These are phyloP conservation scores for Hygrophorus pudorinus DNA, from an alignment of 768 basidiomycete genomes.

Conservation along the genomic window DNA sequence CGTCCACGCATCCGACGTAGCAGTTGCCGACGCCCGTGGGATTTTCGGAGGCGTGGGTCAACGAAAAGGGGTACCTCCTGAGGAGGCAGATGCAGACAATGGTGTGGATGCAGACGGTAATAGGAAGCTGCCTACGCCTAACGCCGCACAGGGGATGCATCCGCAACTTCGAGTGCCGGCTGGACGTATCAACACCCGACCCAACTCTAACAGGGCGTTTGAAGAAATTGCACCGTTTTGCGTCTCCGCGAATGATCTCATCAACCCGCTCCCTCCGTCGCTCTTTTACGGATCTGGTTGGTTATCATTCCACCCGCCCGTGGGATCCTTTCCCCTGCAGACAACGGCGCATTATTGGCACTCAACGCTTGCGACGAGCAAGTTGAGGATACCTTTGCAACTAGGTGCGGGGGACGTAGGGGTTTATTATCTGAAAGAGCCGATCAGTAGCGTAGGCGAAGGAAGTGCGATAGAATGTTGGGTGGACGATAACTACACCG, in stretches of 20 bases:
- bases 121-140: slow-evolving; percentile 3
- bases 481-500: slow-evolving; percentile 92
- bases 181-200: slow-evolving; percentile 60
- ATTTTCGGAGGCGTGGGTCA: slow-evolving; percentile 82
- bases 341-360: slow-evolving; percentile 84
- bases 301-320: slow-evolving; percentile 63
- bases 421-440: slow-evolving; percentile 80
- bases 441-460: slow-evolving; percentile 41
- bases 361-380: slow-evolving; percentile 75
- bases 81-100: slow-evolving; percentile 21
- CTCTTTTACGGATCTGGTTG: slow-evolving; percentile 93
- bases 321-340: slow-evolving; percentile 29
- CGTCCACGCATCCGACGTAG: slow-evolving; percentile 16
- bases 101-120: slow-evolving; percentile 20
- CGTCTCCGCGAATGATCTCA: slow-evolving; percentile 93
- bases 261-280: slow-evolving; percentile 92
- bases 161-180: slow-evolving; percentile 51
- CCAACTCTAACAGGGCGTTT: slow-evolving; percentile 43
- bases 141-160: slow-evolving; percentile 15
- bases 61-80: slow-evolving; percentile 65
- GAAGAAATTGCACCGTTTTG: slow-evolving; percentile 89
- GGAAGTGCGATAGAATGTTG: slow-evolving; percentile 82
- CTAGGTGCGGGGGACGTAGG: slow-evolving; percentile 88
- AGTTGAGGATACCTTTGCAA: slow-evolving; percentile 74
- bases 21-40: slow-evolving; percentile 29